Evolutionary conservation across 2,329 filamentous ascomycete species (phyloP), one percentile per base, ranked within the genome.

Genomic region (Botrytis deweyae): DNA sequence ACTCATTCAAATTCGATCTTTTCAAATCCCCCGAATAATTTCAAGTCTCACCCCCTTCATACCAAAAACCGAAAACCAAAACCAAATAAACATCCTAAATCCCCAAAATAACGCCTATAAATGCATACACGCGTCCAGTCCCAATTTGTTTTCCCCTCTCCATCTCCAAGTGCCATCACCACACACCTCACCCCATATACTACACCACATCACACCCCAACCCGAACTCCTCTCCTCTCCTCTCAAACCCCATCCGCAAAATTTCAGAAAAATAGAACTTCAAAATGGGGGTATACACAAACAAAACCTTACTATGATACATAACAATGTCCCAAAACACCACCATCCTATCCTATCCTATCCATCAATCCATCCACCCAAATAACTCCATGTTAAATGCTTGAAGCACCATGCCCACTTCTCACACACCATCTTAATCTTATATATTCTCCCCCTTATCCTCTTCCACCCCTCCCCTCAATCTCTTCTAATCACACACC

Each of bases 231-330:
- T 25, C 40, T 42, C 22, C 36, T 36, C 33, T 33, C 10, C 59
- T 9, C 33, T 40, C 63, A 22, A 55, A 25, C n/a, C 10, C 22
- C 8, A 33, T 33, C 16, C 18, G 49, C 49, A 55, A 49, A 44
- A 58, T 58, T 40, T n/a, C 29, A 40, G 25, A 67, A 42, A 58
- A 58, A 42, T 18, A 8, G 29, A 40, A 62, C 22, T 38, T 42
- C n/a, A 64, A 64, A 29, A 38, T 25, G 33, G 66, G 66, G 66
- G 66, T 69, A 69, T 69, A 69, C 66, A 58, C 49, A 42, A 42
- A 42, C 49, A 58, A 69, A 69, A 42, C 29, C 49, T 29, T 68
- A 8, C n/a, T 42, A 42, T 12, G 10, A 14, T 42, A 58, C 36
- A 69, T 42, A 25, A 33, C 42, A 42, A 55, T 20, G 29, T 18